phyloP scores from a whole-genome alignment of 768 basidiomycete genomes.

The Rhizopogon salebrosus region DNA sequence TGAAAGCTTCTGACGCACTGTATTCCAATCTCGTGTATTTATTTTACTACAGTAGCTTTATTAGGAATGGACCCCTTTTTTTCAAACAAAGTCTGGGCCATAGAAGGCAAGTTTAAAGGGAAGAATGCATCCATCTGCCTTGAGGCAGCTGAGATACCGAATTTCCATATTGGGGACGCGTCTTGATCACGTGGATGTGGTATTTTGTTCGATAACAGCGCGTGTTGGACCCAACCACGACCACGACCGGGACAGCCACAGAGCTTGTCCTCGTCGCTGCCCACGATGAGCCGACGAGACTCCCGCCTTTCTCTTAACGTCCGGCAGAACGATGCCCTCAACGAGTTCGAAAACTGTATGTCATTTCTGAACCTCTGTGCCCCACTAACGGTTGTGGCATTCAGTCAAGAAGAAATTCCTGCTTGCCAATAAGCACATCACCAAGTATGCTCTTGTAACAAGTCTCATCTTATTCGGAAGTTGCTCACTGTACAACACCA shows the following conservation, averaged over 20 bases:
- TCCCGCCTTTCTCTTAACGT: slow-evolving; percentile 45
- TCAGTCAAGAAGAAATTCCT: slow-evolving; percentile 91
- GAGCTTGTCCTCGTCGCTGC: slow-evolving; percentile 12
- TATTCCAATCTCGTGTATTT: slow-evolving; percentile 7
- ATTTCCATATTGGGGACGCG: slow-evolving; percentile 14
- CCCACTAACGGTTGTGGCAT: slow-evolving; percentile 26
- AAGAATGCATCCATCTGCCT: slow-evolving; percentile 12
- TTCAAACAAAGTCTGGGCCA: slow-evolving; percentile 3
- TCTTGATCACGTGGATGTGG: slow-evolving; percentile 23
- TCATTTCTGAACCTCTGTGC: slow-evolving; percentile 15
- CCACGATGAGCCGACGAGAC: slow-evolving; percentile 31
- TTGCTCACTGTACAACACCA: slow-evolving; percentile 20
- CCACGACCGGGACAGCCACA: slow-evolving; percentile 16
- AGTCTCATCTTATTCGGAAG: slow-evolving; percentile 1
- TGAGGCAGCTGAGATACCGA: slow-evolving; percentile 14
- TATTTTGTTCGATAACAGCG: slow-evolving; percentile 31
- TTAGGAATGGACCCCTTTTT: slow-evolving; percentile 4
- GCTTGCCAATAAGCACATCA: slow-evolving; percentile 87
- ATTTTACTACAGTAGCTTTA: slow-evolving; percentile 10
- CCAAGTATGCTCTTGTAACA: slow-evolving; percentile 50
- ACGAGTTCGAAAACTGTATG: slow-evolving; percentile 84
- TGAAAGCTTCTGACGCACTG: slow-evolving; percentile 10
- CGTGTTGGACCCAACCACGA: slow-evolving; percentile 19
- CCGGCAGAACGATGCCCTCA: slow-evolving; percentile 73
- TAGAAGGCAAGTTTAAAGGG: slow-evolving; percentile 25